phyloP scores from a whole-genome alignment of 1,139 yeast species.

The Suhomyces panamericanus region DNA sequence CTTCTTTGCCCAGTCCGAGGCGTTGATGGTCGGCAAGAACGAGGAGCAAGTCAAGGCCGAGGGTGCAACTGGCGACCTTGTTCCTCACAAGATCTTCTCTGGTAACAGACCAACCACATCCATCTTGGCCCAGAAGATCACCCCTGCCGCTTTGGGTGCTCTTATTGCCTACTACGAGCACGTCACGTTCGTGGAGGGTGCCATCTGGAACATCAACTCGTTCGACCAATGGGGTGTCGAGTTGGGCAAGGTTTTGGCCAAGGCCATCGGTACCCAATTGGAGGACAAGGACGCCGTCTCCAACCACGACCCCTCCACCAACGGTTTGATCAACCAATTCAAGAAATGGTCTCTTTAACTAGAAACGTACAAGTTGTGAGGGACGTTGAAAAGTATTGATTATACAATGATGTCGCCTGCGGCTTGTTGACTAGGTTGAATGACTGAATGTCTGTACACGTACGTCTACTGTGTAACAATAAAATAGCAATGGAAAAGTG shows the following conservation, averaged over 20 bases:
- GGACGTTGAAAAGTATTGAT: background rate
- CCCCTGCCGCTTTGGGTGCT: constrained; percentile 95
- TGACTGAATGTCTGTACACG: too few relatives aligned
- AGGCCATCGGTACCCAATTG: constrained; percentile 89
- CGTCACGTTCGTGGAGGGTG: constrained; percentile 96
- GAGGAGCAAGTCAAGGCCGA: constrained; percentile 82
- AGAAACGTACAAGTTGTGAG: constrained; percentile 11
- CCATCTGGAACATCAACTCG: constrained; percentile 98
- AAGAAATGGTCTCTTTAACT: constrained; percentile 68
- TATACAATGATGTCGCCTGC: too few relatives aligned
- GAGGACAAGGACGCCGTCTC: constrained; percentile 56
- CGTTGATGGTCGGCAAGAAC: constrained; percentile 93
- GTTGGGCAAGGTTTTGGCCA: constrained; percentile 96
- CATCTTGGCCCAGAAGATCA: constrained; percentile 89
- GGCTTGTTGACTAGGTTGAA: too few relatives aligned
- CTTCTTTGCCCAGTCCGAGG: constrained; percentile 98
- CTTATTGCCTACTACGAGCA: constrained; percentile 97
- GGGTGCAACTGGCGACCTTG: constrained; percentile 81
- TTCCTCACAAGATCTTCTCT: constrained; percentile 93
- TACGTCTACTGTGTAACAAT: too few relatives aligned
- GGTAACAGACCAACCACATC: constrained; percentile 99
- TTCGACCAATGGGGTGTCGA: constrained; percentile 99
- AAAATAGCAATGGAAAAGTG: too few relatives aligned
- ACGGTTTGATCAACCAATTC: constrained; percentile 90
- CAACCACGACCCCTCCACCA: constrained; percentile 87